Percentiles rank a stretch among this genome's conserved stretches.
phyloP scores from a whole-genome alignment of 768 basidiomycete genomes.

The Agrocybe praecox region DNA sequence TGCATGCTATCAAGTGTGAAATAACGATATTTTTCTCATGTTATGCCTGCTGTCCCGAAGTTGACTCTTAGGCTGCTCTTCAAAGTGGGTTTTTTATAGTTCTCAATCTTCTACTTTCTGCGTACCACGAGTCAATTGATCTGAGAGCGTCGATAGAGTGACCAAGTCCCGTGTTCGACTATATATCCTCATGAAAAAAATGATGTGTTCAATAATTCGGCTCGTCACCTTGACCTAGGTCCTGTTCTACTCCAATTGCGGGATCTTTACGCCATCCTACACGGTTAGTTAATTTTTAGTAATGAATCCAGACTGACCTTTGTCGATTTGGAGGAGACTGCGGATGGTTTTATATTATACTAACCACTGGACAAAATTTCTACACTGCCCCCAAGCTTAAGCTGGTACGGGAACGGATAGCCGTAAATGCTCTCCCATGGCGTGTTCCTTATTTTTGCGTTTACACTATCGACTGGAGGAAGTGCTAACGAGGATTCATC shows the following conservation, averaged over 20 bases:
- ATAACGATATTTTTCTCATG: conserved; percentile 8
- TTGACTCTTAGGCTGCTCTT: not conserved
- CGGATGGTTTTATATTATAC: conserved; percentile 1
- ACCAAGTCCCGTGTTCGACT: not conserved
- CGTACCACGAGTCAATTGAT: not conserved
- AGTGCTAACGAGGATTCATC: no score
- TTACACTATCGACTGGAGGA: not conserved
- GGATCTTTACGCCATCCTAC: not conserved
- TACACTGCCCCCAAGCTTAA: not conserved
- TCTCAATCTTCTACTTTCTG: not conserved
- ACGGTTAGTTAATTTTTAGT: not conserved
- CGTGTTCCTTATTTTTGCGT: not conserved
- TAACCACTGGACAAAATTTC: not conserved
- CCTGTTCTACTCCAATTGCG: not conserved
- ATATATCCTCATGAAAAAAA: no score
- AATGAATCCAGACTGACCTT: not conserved
- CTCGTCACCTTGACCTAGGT: not conserved
- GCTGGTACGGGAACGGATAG: conserved; percentile 8
- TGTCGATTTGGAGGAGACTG: conserved; percentile 1
- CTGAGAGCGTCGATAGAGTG: not conserved
- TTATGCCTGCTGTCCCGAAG: conserved; percentile 1
- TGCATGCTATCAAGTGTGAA: conserved; percentile 13
- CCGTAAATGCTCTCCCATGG: conserved; percentile 2
- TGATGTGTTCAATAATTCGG: no score
- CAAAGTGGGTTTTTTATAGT: not conserved